These are phyloP conservation scores for Alternaria tenuissima DNA, from an alignment of 2,329 filamentous ascomycete genomes.

Conservation along the genomic window DNA sequence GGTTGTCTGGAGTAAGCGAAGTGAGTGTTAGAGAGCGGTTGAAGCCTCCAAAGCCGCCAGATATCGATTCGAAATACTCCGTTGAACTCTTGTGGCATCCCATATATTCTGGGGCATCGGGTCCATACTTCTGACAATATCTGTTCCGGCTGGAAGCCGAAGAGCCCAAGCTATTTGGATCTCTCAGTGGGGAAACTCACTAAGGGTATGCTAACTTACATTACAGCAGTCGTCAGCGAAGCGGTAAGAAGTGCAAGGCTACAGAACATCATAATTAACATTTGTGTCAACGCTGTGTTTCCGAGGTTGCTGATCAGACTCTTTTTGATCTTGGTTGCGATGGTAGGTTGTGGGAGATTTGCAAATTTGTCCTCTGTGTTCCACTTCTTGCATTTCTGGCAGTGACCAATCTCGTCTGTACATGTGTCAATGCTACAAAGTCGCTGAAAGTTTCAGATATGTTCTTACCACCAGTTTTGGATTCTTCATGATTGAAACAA, in stretches of 20 bases:
- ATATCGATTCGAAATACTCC: not conserved
- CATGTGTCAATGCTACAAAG: not conserved
- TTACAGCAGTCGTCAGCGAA: not conserved
- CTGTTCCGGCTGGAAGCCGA: not conserved
- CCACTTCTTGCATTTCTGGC: not conserved
- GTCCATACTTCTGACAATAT: not conserved
- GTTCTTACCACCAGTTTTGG: not conserved
- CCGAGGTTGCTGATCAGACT: not conserved
- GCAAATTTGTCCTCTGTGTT: not conserved
- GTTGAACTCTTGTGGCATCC: not conserved
- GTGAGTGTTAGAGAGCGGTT: not conserved
- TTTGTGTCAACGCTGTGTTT: not conserved
- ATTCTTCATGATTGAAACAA: not conserved
- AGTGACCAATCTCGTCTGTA: not conserved
- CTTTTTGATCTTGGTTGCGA: not conserved
- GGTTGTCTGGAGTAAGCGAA: not conserved
- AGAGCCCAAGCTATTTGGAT: not conserved
- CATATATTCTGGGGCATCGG: rapidly evolving
- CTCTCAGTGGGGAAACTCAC: not conserved
- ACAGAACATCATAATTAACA: not conserved
- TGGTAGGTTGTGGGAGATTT: not conserved
- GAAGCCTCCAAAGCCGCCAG: not conserved
- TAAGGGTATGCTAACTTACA: not conserved
- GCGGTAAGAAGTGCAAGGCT: not conserved
- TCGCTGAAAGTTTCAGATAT: too few relatives aligned